Evolutionary conservation across 2,329 filamentous ascomycete genomes (phyloP).

Genomic region (Ophiostoma sp.): DNA sequence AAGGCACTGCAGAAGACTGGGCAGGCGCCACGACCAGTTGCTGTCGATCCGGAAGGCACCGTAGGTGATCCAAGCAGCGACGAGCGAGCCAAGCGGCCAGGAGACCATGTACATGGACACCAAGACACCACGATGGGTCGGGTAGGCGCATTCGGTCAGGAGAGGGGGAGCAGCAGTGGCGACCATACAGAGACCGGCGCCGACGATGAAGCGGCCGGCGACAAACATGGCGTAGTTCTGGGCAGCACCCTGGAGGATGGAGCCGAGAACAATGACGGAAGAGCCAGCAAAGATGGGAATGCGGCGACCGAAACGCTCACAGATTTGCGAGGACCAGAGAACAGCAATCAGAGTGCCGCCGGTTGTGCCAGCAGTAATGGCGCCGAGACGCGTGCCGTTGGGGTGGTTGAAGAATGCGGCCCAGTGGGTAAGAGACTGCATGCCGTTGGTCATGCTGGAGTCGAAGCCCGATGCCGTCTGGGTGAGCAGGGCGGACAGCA

Average conservation of each 20-base stretch:
- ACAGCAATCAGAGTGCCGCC: slow-evolving; percentile 24
- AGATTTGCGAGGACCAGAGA: slow-evolving; percentile 14
- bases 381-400: slow-evolving; percentile 35
- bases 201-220: slow-evolving; percentile 68
- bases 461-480: slow-evolving; percentile 40
- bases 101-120: slow-evolving; percentile 81
- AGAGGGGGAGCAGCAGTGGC: slow-evolving; percentile 35
- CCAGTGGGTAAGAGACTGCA: slow-evolving; percentile 39
- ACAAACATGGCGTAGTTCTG: slow-evolving; percentile 61
- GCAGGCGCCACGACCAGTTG: slow-evolving; percentile 36
- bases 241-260: slow-evolving; percentile 71
- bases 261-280: slow-evolving; percentile 70
- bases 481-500: slow-evolving; percentile 38
- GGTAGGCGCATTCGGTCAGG: slow-evolving; percentile 67
- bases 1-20: slow-evolving; percentile 47
- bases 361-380: slow-evolving; percentile 31
- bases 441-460: slow-evolving; percentile 38
- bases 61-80: slow-evolving; percentile 73
- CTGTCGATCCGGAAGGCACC: slow-evolving; percentile 46
- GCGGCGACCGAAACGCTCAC: slow-evolving; percentile 67
- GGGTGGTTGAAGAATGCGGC: slow-evolving; percentile 36
- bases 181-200: slow-evolving; percentile 56
- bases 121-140: slow-evolving; percentile 72
- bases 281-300: slow-evolving; percentile 72
- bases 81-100: slow-evolving; percentile 72